Percentiles rank a stretch among this genome's conserved stretches.
Conservation (phyloP, 2,329 filamentous ascomycete species). For the Aspergillus sp. region DNA sequence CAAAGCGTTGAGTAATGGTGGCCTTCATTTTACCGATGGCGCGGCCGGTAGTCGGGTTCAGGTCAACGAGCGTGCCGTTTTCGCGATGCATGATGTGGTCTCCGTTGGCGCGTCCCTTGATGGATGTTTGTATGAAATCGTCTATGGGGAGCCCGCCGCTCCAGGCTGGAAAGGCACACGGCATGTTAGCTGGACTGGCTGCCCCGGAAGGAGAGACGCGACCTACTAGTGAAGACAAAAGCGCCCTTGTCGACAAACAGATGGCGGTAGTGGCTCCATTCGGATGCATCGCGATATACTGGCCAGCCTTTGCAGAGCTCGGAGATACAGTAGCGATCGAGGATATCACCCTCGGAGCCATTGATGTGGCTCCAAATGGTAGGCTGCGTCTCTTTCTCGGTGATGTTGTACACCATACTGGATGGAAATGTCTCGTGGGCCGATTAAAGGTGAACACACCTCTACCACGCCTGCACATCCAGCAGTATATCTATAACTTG, state of each 20-base stretch:
- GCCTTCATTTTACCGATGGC: slow-evolving; percentile 5
- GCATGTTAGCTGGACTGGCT: neutral
- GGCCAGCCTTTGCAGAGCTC: slow-evolving; percentile 7
- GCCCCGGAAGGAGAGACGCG: neutral
- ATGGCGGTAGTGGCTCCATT: slow-evolving; percentile 4
- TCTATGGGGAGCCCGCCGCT: slow-evolving; percentile 3
- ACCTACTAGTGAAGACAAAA: slow-evolving; percentile 6
- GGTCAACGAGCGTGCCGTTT: slow-evolving; percentile 3
- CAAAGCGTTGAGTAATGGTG: slow-evolving; percentile 5
- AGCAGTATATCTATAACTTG: neutral
- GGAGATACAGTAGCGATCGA: slow-evolving; percentile 1
- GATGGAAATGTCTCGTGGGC: neutral
- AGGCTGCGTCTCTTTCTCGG: slow-evolving; percentile 2
- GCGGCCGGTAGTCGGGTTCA: neutral
- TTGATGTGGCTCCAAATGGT: slow-evolving; percentile 4
- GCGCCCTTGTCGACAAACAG: neutral
- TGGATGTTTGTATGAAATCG: neutral
- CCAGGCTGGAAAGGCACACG: neutral
- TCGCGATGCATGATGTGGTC: slow-evolving; percentile 8
- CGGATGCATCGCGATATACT: slow-evolving; percentile 2
- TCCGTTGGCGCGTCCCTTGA: neutral
- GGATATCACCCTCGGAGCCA: neutral
- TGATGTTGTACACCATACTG: slow-evolving; percentile 5
- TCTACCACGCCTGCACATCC: neutral
- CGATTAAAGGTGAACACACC: neutral